Conservation (phyloP, 768 basidiomycete genomes). For the Rubroboletus pulcherrimus region DNA sequence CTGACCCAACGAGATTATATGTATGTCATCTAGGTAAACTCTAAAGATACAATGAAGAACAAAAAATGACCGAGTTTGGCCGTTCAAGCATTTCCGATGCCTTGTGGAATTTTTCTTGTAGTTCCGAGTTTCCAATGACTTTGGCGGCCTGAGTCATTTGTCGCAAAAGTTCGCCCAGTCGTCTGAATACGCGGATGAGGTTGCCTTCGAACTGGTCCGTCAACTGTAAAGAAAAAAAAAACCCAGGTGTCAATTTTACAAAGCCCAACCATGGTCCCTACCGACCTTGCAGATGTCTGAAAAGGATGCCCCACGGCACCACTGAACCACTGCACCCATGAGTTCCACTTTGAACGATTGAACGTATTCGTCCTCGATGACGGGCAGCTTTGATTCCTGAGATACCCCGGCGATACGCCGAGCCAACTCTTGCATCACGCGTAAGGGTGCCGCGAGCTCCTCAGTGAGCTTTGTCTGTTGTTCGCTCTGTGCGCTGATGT, state of each 20-base stretch:
- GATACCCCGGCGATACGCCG: slow-evolving; percentile 96
- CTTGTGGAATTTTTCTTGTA: slow-evolving; percentile 92
- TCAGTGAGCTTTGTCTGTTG: slow-evolving; percentile 84
- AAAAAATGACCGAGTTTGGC: slow-evolving; percentile 91
- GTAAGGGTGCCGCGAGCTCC: slow-evolving; percentile 87
- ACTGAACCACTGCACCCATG: slow-evolving; percentile 96
- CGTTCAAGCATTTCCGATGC: slow-evolving; percentile 90
- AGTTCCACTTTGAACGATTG: slow-evolving; percentile 96
- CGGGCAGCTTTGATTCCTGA: slow-evolving; percentile 83
- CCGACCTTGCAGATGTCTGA: slow-evolving; percentile 90
- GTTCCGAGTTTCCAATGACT: slow-evolving; percentile 92
- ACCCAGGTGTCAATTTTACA: not conserved
- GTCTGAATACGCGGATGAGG: slow-evolving; percentile 92
- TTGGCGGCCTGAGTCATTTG: slow-evolving; percentile 96
- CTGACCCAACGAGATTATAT: not conserved
- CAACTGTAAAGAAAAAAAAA: slow-evolving; percentile 45
- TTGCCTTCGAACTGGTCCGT: slow-evolving; percentile 97
- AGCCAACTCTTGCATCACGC: slow-evolving; percentile 94
- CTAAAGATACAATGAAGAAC: slow-evolving; percentile 78
- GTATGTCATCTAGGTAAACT: not conserved
- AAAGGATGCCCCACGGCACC: slow-evolving; percentile 98
- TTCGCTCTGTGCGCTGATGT: slow-evolving; percentile 58
- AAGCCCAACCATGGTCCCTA: not conserved
- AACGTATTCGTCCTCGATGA: slow-evolving; percentile 94
- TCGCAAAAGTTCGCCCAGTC: slow-evolving; percentile 88